Base-by-base conservation (phyloP, 768 basidiomycete genomes). In the Daedaleopsis nitida region DNA sequence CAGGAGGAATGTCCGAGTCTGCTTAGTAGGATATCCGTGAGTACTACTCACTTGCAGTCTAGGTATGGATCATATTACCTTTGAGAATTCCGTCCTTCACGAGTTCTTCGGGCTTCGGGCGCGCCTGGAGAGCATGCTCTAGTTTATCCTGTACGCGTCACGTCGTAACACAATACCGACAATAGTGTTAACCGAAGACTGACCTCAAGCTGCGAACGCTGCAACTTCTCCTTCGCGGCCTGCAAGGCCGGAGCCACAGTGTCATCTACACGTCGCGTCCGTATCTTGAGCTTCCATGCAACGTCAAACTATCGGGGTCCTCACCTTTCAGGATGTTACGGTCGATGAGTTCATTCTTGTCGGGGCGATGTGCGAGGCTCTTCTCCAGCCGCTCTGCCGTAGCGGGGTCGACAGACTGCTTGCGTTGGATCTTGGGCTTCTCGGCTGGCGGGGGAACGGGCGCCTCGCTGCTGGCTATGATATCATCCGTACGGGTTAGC, bases 291-390 rank as follows among this genome's bases (percentile, higher is more conserved):
- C 47, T 21, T 21, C 48, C 19, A 16, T 60, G 10, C 17, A 48
- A n/a, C 39, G 12, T 43, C 47, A 19, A 19, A 11, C 13, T 9
- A 14, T 5, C n/a, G 48, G 32, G 21, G 24, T 24, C 67, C 74
- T 59, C 53, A 82, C 86, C 86, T 73, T 89, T 88, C 60, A 91
- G 80, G 62, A 90, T 89, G 70, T 87, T 88, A 63, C 85, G 81
- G 37, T 86, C 84, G 61, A 88, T 78, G 47, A 91, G 77, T 47
- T 87, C 83, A 43, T 80, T 71, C 71, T 84, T 83, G n/a, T 83
- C 80, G 19, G 87, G 85, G 42, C 88, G 77, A 19, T 78, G 71
- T 47, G 72, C 76, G 48, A 88, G 76, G 52, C 77, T 77, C 68
- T 79, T 80, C 75, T 88, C 86, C 44, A 89, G 77, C 65, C 77